phyloP scores from a whole-genome alignment of 176 grass and related monocot species.

The Raddia guianensis region DNA sequence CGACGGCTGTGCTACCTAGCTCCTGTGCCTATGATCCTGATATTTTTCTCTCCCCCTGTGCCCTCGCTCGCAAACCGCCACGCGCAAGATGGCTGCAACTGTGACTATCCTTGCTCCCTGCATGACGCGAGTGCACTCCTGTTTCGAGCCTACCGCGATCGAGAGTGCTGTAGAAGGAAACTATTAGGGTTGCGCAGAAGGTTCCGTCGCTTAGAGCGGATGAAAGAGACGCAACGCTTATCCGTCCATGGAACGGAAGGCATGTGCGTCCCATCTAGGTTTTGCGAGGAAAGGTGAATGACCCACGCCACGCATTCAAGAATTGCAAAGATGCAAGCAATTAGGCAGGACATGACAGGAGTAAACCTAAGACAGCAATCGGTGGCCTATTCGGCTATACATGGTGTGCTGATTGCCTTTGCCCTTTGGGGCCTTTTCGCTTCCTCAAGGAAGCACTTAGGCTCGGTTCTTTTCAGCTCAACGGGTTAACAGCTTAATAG shows the following conservation, averaged over 20 bases:
- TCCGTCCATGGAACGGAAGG: background rate
- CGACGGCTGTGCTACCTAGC: background rate
- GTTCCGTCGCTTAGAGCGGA: constrained; percentile 40
- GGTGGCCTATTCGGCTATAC: background rate
- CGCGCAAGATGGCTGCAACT: background rate
- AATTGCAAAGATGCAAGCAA: background rate
- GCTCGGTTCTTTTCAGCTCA: no score
- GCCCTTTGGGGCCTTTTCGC: no score
- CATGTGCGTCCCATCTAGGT: no score
- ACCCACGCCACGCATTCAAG: background rate
- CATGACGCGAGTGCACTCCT: background rate
- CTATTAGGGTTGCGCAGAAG: no score
- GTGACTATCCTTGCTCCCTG: background rate
- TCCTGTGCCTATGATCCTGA: background rate
- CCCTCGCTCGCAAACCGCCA: background rate
- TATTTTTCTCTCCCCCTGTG: background rate
- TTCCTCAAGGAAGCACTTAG: no score
- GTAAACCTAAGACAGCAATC: background rate
- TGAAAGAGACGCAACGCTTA: constrained; percentile 34
- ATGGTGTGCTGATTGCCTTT: background rate
- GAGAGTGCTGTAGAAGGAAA: background rate
- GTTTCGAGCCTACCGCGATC: no score
- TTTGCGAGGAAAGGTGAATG: background rate
- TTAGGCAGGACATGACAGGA: background rate
- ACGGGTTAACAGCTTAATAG: no score